Base-by-base conservation (phyloP, 176 grass and related monocot species). In the Paspalum notatum region DNA sequence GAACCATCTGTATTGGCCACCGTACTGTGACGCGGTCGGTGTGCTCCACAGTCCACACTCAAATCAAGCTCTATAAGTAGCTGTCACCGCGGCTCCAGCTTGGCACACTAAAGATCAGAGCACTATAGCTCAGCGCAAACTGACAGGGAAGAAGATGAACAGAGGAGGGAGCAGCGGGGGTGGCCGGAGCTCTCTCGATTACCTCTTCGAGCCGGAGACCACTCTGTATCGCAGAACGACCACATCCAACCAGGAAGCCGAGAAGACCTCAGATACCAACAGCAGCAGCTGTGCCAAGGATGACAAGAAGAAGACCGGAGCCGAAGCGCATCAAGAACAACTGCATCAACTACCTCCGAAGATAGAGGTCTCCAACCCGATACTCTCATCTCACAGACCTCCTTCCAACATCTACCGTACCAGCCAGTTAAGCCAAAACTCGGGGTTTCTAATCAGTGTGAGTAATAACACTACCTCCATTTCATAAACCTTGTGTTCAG, bases 161-260 rank as follows among this genome's bases (percentile, higher is more conserved):
- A 87, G 91, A 76, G 77, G 85, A 70, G 83, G 53, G 68, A 97
- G 87, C 85, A 90, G 68, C 67, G 88, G 91, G 2, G 90, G 88
- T 80, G 94, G 91, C 59, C 74, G 87, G 63, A 97, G 94, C 73
- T 97, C 94, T 64, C 78, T 97, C 2, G 69, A 83, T 3, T 97
- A 93, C 77, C 94, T 97, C 51, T 93, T 93, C 72, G 94, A 97
- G 70, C 86, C 71, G 57, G 81, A 89, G 66, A 52, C 66, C 41
- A 22, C 9, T 18, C 50, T 59, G 9, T 68, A 66, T 62, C 65
- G 26, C 38, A 54, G 1, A 13, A 41, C 7, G 16, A 44, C 22
- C 11, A 78, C 49, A 47, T 46, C 78, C 38, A 47, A 62, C 13
- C 72, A 32, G 21, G 74, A 78, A 68, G 47, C 53, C 20, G 37